Conservation (phyloP, 805 yeast species). For the Yarrowia keelungensis region DNA sequence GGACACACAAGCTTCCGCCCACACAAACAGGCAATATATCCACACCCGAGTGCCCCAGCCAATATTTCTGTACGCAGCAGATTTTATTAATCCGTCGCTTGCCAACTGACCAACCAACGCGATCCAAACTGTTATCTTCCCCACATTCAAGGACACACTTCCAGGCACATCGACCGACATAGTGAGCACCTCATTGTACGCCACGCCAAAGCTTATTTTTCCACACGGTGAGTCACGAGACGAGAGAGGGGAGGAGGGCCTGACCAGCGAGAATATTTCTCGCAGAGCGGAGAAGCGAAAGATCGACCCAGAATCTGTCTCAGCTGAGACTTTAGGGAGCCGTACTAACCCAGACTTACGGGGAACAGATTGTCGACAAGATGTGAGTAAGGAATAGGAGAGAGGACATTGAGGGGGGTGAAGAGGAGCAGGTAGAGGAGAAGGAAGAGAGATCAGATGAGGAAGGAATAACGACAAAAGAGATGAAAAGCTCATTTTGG, state of each 20-base stretch:
- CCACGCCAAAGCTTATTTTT: conserved; percentile 29
- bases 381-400: conserved; percentile 8
- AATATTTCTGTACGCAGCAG: neutral
- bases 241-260: conserved; percentile 21
- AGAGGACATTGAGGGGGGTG: neutral
- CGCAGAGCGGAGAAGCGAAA: neutral
- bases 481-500: no score
- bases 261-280: conserved; percentile 9
- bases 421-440: neutral
- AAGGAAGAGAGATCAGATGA: neutral
- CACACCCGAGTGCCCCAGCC: no score
- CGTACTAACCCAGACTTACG: conserved; percentile 1
- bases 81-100: no score
- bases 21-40: neutral
- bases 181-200: conserved; percentile 29
- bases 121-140: conserved; percentile 33
- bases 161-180: conserved; percentile 31
- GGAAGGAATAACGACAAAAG: neutral
- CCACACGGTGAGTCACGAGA: conserved; percentile 37
- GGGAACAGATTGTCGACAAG: conserved; percentile 5
- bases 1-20: neutral
- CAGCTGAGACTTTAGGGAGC: conserved; percentile 2
- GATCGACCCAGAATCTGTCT: neutral
- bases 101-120: conserved; percentile 25
- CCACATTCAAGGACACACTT: conserved; percentile 13